A percentile compares a stretch with the other conserved stretches of the same genome.
Conservation (phyloP, 1,139 yeast genomes). For the Taphrina deformans region DNA sequence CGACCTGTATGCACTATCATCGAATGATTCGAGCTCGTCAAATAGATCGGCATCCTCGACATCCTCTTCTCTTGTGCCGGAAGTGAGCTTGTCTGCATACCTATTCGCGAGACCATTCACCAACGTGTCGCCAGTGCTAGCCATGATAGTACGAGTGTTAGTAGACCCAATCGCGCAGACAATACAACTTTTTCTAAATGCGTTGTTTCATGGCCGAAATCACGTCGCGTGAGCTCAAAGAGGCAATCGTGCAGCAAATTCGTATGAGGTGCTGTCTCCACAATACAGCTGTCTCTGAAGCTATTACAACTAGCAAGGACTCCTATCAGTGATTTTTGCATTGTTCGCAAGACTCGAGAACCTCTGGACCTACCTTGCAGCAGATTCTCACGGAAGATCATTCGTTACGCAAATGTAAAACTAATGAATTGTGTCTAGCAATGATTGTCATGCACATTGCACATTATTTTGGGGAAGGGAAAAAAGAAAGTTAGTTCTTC, state of each 20-base stretch:
- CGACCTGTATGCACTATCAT: slow-evolving; percentile 70
- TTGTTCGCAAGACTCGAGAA: too few relatives aligned
- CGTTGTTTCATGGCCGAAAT: neutral
- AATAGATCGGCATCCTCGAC: slow-evolving; percentile 31
- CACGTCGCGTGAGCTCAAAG: slow-evolving; percentile 2
- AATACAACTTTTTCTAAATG: neutral
- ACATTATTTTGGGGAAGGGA: too few relatives aligned
- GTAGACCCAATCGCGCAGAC: too few relatives aligned
- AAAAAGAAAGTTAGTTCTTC: too few relatives aligned
- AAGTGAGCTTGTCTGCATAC: slow-evolving; percentile 16
- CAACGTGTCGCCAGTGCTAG: slow-evolving; percentile 16
- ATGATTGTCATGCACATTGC: neutral
- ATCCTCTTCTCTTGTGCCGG: slow-evolving; percentile 17
- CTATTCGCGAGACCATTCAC: slow-evolving; percentile 16
- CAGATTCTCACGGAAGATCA: too few relatives aligned
- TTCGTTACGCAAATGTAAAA: too few relatives aligned
- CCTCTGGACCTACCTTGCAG: too few relatives aligned
- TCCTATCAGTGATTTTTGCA: too few relatives aligned
- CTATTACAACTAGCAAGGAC: too few relatives aligned
- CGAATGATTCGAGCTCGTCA: slow-evolving; percentile 20
- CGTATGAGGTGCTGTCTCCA: neutral
- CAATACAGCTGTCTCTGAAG: too few relatives aligned
- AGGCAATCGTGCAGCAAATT: neutral
- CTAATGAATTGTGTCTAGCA: neutral
- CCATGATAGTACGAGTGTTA: neutral